A percentile compares a stretch with the other conserved stretches of the same genome.
These are phyloP conservation scores for Wickerhamiella infanticola DNA, from an alignment of 1,139 yeast genomes.

Conservation along the genomic window DNA sequence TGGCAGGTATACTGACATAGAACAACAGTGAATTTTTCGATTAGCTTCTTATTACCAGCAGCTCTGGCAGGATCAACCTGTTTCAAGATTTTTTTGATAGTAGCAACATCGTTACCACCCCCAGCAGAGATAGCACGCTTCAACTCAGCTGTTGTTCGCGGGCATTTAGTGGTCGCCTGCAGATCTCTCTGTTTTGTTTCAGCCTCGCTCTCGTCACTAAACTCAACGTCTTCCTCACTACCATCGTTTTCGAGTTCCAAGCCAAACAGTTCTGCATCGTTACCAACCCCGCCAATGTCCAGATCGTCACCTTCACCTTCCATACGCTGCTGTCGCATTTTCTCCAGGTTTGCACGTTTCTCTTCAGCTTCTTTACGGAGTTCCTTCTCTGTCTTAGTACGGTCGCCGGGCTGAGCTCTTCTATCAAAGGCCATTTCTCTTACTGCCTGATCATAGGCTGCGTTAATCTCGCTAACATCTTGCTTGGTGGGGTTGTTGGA, in stretches of 20 bases:
- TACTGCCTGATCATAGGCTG: constrained; percentile 59
- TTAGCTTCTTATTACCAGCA: constrained; percentile 64
- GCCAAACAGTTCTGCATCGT: constrained; percentile 17
- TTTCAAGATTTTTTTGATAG: constrained; percentile 40
- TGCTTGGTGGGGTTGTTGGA: constrained; percentile 11
- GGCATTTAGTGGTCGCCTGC: constrained; percentile 23
- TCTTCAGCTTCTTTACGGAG: constrained; percentile 51
- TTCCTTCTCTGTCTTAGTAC: constrained; percentile 89
- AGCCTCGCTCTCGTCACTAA: constrained; percentile 11
- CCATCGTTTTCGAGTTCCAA: constrained; percentile 8
- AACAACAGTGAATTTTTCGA: constrained; percentile 49
- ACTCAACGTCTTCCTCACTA: constrained; percentile 33
- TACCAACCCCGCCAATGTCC: constrained; percentile 31
- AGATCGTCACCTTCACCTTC: constrained; percentile 35
- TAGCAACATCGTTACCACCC: constrained; percentile 12
- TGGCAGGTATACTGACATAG: constrained; percentile 43
- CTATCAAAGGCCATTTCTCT: constrained; percentile 70
- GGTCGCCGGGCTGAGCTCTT: constrained; percentile 89
- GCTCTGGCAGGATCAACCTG: constrained; percentile 63
- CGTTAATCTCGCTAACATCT: constrained; percentile 32
- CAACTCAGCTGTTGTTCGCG: constrained; percentile 35
- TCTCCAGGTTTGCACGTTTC: constrained; percentile 52
- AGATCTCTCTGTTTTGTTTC: constrained; percentile 1
- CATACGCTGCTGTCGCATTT: constrained; percentile 73
- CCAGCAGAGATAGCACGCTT: constrained; percentile 7